Conservation (phyloP, 495 filamentous ascomycete genomes). For the Letharia lupina region DNA sequence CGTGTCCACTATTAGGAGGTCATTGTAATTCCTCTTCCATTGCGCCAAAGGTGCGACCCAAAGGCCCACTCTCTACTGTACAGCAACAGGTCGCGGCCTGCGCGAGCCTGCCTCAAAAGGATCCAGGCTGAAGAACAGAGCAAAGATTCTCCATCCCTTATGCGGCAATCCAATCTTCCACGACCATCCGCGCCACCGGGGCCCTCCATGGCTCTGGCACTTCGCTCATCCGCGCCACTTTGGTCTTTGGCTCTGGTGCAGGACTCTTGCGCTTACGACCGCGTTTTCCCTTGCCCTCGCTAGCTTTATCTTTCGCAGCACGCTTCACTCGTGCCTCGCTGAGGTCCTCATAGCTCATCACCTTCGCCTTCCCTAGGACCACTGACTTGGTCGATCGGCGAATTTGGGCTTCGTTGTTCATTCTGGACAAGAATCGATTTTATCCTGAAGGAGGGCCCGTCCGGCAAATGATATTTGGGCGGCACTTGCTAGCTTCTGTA, state of each 20-base stretch:
- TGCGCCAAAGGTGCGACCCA: too few relatives aligned
- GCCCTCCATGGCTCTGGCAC: too few relatives aligned
- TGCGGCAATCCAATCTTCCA: too few relatives aligned
- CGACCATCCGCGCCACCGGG: too few relatives aligned
- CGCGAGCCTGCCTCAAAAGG: too few relatives aligned
- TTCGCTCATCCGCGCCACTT: background rate
- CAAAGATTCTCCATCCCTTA: too few relatives aligned
- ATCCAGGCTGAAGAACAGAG: too few relatives aligned
- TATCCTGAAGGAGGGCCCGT: background rate
- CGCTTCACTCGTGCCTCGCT: constrained; percentile 3
- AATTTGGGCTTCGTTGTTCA: constrained; percentile 31
- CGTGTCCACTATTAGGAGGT: too few relatives aligned
- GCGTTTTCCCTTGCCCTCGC: background rate
- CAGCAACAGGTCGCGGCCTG: too few relatives aligned
- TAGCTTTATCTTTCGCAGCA: background rate
- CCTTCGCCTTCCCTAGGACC: constrained; percentile 31
- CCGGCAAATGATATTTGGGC: constrained; percentile 3
- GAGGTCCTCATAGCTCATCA: constrained; percentile 14
- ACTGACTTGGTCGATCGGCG: constrained; percentile 28
- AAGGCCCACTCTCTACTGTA: too few relatives aligned
- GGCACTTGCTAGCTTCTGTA: constrained; percentile 11
- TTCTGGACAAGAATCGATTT: constrained; percentile 20
- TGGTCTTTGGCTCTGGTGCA: too few relatives aligned
- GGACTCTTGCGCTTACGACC: background rate
- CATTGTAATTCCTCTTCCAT: too few relatives aligned